Base-by-base conservation (phyloP, 768 basidiomycete genomes). In the Leccinum arenicola region DNA sequence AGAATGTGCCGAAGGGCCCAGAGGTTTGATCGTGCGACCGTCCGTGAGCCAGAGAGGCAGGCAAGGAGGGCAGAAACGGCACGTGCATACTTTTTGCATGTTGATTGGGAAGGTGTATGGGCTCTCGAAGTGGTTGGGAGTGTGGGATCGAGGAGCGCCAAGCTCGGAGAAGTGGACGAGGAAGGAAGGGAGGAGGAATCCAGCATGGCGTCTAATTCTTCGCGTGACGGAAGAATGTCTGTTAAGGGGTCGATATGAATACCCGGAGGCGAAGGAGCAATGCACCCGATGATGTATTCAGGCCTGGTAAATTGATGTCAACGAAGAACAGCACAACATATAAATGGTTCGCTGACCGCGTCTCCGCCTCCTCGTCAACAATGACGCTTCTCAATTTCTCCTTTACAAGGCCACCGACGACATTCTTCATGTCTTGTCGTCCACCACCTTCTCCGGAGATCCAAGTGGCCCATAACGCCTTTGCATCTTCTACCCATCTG, bases 1-100 rank as follows among this genome's bases (percentile, higher is more conserved):
- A 91, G 72, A 55, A 93, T 75, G 68, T 93, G 89, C 9, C 83
- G 82, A 5, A 98, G 69, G 0, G 83, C 80, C 87, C 88, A 89
- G 0, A 84, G 64, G 54, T 89, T 81, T 15, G 75, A 73, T 52
- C 78, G 82, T 4, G 87, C 84, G 1, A 81, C 61, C n/a, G 81
- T 75, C 38, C 91, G 84, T 63, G 92, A 84, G 6, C 81, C 75
- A 5, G 75, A 64, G 57, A 92, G 76, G 27, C 84, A 69, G 1
- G 80, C 75, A 3, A 92, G 70, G 5, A 91, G 71, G 0, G 84
- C 85, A 36, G 73, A 70, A 12, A 85, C 78, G 5, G 79, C 75
- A 17, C 94, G 84, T 2, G 86, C 84, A 67, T 93, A 93, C 3
- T 77, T 19, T 65, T 66, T 67, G 51, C 31, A 60, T 29, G 38